These are phyloP conservation scores for Cladosporium sp. DNA, from an alignment of 2,329 filamentous ascomycete species.

Conservation along the genomic window DNA sequence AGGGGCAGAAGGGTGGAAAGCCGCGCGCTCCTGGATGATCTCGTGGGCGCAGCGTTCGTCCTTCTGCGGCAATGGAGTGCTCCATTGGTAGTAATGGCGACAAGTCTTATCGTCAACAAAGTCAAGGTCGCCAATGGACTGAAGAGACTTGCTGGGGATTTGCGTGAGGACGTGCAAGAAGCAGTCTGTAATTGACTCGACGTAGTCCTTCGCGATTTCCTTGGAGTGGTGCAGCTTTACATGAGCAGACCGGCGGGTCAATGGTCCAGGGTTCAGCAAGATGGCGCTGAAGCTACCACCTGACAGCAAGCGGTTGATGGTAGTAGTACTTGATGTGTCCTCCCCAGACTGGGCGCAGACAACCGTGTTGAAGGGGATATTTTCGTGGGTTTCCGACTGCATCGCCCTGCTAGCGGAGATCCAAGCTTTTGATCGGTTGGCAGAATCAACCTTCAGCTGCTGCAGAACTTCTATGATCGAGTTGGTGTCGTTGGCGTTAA, in stretches of 20 bases:
- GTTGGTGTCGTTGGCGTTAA: background rate
- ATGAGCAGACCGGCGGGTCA: conserved; percentile 4
- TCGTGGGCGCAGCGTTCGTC: conserved; percentile 2
- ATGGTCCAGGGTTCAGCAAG: background rate
- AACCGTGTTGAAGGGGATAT: conserved; percentile 6
- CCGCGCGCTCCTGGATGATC: conserved; percentile 5
- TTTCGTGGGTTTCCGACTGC: background rate
- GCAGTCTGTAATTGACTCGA: conserved; percentile 5
- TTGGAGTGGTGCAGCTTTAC: conserved; percentile 10
- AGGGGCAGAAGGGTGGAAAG: background rate
- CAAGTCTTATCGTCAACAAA: conserved; percentile 8
- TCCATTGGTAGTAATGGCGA: background rate
- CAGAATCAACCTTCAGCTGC: conserved; percentile 4
- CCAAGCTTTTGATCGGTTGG: background rate
- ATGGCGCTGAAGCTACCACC: conserved; percentile 6
- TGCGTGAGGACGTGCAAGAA: conserved; percentile 8
- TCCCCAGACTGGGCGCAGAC: conserved; percentile 5
- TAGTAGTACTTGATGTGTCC: background rate
- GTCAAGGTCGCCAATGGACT: conserved; percentile 4
- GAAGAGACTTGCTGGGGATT: background rate
- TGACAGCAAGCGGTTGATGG: conserved; percentile 6
- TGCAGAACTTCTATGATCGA: background rate
- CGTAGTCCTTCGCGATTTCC: background rate
- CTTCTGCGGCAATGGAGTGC: background rate
- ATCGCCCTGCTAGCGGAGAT: background rate